Percentiles rank a stretch among this genome's conserved stretches.
Evolutionary conservation across 2,329 filamentous ascomycete species (phyloP).

Genomic region (Periconia sp.): DNA sequence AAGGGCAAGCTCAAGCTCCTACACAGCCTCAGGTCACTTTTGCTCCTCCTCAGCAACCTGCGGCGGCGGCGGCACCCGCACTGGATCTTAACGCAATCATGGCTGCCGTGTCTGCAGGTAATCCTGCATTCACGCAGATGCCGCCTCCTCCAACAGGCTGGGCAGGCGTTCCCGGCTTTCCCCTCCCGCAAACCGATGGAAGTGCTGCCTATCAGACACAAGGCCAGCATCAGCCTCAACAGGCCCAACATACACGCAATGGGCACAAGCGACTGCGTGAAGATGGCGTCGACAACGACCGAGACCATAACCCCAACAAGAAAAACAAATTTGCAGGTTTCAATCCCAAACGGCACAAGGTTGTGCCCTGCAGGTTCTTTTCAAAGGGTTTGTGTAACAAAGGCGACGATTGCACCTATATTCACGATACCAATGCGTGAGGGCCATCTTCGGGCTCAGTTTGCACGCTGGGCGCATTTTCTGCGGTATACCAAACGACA

Average conservation of each 20-base stretch:
- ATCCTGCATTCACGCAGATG: constrained; percentile 6
- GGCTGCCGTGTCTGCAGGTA: constrained; percentile 22
- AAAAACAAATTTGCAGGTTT: constrained; percentile 21
- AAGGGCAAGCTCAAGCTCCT: constrained; percentile 17
- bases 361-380: constrained; percentile 66
- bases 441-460: background rate
- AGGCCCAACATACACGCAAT: constrained; percentile 30
- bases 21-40: constrained; percentile 6
- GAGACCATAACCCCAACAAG: constrained; percentile 55
- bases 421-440: constrained; percentile 56
- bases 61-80: constrained; percentile 13
- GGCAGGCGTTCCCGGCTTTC: constrained; percentile 18
- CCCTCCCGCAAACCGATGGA: constrained; percentile 16
- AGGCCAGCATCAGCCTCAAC: constrained; percentile 17
- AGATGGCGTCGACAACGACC: constrained; percentile 24
- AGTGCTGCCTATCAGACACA: constrained; percentile 13
- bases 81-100: constrained; percentile 27
- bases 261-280: constrained; percentile 41
- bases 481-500: too few relatives aligned
- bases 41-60: constrained; percentile 9
- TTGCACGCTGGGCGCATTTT: too few relatives aligned
- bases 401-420: constrained; percentile 73
- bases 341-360: constrained; percentile 36
- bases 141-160: constrained; percentile 23
- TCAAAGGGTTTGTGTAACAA: constrained; percentile 71